These are phyloP conservation scores for Straminergon stramineum DNA, from an alignment of 225 moss, liverwort and hornwort species.

Conservation along the genomic window DNA sequence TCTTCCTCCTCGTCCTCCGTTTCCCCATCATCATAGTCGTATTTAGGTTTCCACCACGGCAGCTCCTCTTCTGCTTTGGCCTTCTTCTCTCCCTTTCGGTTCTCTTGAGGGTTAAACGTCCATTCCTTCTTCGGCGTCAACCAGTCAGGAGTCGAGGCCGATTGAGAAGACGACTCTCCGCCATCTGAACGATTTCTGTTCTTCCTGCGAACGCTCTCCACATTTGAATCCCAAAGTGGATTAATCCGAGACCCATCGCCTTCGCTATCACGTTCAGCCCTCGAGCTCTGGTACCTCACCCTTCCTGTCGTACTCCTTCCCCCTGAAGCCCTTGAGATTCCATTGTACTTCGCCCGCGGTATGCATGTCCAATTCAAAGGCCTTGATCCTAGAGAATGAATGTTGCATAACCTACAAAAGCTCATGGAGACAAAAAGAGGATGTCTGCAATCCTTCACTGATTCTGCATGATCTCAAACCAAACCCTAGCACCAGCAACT, in stretches of 20 bases:
- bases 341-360: not conserved
- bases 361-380: conserved; percentile 12
- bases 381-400: conserved; percentile 8
- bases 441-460: not conserved
- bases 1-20: conserved; percentile 9
- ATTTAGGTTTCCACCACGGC: conserved; percentile 31
- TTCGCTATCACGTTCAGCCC: conserved; percentile 11
- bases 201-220: conserved; percentile 32
- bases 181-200: conserved; percentile 14
- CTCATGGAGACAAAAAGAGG: conserved; percentile 22
- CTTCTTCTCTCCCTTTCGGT: not conserved
- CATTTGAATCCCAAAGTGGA: conserved; percentile 45
- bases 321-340: conserved; percentile 7
- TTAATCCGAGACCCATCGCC: conserved; percentile 6
- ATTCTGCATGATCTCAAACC: not conserved
- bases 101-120: conserved; percentile 26
- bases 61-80: conserved; percentile 3
- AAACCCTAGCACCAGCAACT: not conserved
- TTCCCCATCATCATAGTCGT: conserved; percentile 20
- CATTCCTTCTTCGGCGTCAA: conserved; percentile 40
- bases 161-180: conserved; percentile 8
- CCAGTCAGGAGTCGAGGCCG: conserved; percentile 14
- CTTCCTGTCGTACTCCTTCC: conserved; percentile 20
- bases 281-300: conserved; percentile 19
- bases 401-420: conserved; percentile 28